Base-by-base conservation (phyloP, 202 grass and related monocot genomes). In the Cymbopogon flexuosus region DNA sequence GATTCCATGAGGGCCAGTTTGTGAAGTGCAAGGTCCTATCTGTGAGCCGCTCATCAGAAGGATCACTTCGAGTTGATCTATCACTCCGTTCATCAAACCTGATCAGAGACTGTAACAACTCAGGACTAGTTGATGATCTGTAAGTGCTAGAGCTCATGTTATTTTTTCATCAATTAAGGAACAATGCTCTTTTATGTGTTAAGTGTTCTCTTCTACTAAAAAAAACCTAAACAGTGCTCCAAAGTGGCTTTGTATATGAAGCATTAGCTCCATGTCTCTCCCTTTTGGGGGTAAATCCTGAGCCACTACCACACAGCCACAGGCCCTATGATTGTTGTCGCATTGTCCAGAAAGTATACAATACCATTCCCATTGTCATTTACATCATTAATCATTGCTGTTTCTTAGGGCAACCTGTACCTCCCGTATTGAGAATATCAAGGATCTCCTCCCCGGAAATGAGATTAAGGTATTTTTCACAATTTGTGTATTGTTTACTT, bases 1-100 rank as follows among this genome's bases (percentile, higher is more conserved):
- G 84, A 73, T 94, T 91, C 80, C 81, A 80, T 33, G 95, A 98
- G 76, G 92, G 95, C 0, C 92, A 98, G 47, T 98, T 98, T 84
- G 95, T 98, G 68, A 98, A 98, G 79, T 91, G 92, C 75, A 98
- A 86, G 88, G 89, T 94, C 33, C 65, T 98, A 11, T 73, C 89
- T 76, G 81, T 94, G 82, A 78, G 63, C 65, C 92, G 79, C 47
- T 90, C 88, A 36, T 84, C 82, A 59, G 95, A 89, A 86, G 92
- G 92, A 87, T 84, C 64, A 72, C 24, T 94, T 79, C 90, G 93
- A 52, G 90, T 94, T 80, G 92, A 98, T 62, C 77, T 98, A 46
- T 98, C 95, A 83, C 86, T 98, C 18, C 88, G 95, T 22, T 72
- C 71, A 83, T 94, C 91, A 65, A 83, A 88, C 43, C n/a, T 91